phyloP scores from a whole-genome alignment of 345 rosid genomes.

The Pseudoturritis turrita region DNA sequence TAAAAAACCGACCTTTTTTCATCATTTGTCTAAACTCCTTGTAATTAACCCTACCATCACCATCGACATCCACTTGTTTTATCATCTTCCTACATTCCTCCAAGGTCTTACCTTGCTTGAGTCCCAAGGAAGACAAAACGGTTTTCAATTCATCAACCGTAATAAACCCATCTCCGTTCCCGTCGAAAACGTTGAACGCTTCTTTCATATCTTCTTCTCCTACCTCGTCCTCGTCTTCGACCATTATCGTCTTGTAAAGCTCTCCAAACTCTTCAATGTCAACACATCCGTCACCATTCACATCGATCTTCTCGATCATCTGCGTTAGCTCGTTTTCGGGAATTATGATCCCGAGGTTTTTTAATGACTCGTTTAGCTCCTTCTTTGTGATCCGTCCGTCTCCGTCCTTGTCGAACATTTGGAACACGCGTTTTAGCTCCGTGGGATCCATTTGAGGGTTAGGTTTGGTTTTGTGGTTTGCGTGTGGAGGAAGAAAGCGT shows the following conservation, averaged over 20 bases:
- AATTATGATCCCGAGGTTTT: slow-evolving; percentile 61
- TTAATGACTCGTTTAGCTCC: slow-evolving; percentile 60
- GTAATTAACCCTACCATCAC: slow-evolving; percentile 73
- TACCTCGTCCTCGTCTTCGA: slow-evolving; percentile 38
- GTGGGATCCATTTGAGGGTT: slow-evolving; percentile 38
- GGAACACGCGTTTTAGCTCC: slow-evolving; percentile 63
- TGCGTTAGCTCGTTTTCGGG: slow-evolving; percentile 50
- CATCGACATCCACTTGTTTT: slow-evolving; percentile 69
- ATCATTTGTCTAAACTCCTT: slow-evolving; percentile 54
- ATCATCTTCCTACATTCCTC: slow-evolving; percentile 84
- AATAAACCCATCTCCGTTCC: slow-evolving; percentile 76
- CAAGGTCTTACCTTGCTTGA: slow-evolving; percentile 60
- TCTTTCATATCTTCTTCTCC: slow-evolving; percentile 74
- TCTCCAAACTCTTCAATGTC: slow-evolving; percentile 70
- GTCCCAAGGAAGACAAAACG: slow-evolving; percentile 66
- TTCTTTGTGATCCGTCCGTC: slow-evolving; percentile 62
- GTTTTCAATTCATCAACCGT: slow-evolving; percentile 63
- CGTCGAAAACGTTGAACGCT: slow-evolving; percentile 77
- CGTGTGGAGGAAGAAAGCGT: slow-evolving; percentile 15
- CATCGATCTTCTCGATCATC: slow-evolving; percentile 46
- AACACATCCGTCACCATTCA: slow-evolving; percentile 44
- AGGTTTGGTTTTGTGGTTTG: slow-evolving; percentile 5
- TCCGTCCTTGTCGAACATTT: slow-evolving; percentile 76
- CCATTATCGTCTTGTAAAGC: slow-evolving; percentile 55
- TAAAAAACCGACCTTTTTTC: slow-evolving; percentile 37